A percentile compares a stretch with the other conserved stretches of the same genome.
Conservation (phyloP, 345 rosid species). For the Pseudoturritis turrita region DNA sequence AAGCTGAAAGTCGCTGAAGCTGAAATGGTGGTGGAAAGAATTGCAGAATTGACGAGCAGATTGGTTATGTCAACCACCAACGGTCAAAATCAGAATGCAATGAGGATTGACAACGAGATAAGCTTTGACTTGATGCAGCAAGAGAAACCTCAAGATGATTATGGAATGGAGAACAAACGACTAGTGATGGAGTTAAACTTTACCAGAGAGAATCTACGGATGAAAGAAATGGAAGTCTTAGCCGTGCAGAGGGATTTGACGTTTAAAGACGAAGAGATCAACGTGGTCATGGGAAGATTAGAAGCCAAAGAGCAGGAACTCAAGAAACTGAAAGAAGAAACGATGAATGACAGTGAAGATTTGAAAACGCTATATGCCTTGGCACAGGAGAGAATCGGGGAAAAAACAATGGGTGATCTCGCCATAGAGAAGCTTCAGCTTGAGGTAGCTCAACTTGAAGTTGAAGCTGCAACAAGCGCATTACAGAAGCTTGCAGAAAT, state of each 20-base stretch:
- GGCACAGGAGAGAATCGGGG: constrained; percentile 67
- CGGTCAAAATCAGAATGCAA: constrained; percentile 24
- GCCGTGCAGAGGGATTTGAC: constrained; percentile 55
- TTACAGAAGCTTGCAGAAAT: constrained; percentile 64
- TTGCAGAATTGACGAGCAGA: constrained; percentile 56
- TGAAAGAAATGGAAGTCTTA: constrained; percentile 65
- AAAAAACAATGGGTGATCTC: constrained; percentile 53
- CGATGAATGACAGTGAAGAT: constrained; percentile 55
- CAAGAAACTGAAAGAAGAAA: constrained; percentile 54
- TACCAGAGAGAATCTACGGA: constrained; percentile 51
- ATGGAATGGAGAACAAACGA: constrained; percentile 45
- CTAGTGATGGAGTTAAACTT: constrained; percentile 59
- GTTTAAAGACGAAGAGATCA: constrained; percentile 61
- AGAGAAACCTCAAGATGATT: constrained; percentile 34
- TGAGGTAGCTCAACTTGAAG: constrained; percentile 75
- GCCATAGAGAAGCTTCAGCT: constrained; percentile 82
- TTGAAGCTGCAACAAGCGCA: constrained; percentile 71
- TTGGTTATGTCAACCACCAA: constrained; percentile 45
- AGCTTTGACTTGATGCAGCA: constrained; percentile 32
- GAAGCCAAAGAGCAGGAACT: constrained; percentile 54
- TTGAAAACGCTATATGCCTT: constrained; percentile 52
- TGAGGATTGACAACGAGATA: constrained; percentile 13
- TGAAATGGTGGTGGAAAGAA: constrained; percentile 54
- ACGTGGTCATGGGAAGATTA: constrained; percentile 39
- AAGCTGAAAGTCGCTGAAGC: constrained; percentile 59